Percentiles rank a stretch among this genome's conserved stretches.
Evolutionary conservation across 2,329 filamentous ascomycete genomes (phyloP).

Genomic region (Colletotrichum aenigma): DNA sequence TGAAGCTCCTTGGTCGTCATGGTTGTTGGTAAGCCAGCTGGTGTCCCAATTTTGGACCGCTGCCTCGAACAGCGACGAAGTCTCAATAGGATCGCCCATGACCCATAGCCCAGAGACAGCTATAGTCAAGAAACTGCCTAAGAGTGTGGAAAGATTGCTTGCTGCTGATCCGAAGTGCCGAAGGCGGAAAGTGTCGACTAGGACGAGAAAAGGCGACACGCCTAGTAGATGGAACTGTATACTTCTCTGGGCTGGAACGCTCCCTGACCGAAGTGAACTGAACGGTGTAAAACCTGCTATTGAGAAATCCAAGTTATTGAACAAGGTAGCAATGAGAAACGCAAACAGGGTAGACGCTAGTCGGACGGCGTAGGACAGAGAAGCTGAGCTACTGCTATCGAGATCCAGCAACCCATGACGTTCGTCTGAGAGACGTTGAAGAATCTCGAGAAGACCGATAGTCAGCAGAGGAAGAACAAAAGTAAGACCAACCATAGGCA

Average conservation of each 20-base stretch:
- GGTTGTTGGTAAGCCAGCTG: not conserved
- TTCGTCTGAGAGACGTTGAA: no score
- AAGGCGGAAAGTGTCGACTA: no score
- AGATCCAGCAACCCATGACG: rapidly evolving
- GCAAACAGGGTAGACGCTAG: rapidly evolving
- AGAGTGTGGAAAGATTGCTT: rapidly evolving
- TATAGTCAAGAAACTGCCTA: not conserved
- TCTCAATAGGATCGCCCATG: rapidly evolving
- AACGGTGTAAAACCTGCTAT: not conserved
- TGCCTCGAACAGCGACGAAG: no score
- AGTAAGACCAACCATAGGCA: no score
- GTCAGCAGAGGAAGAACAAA: no score
- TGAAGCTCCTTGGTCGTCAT: rapidly evolving
- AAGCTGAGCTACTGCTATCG: no score
- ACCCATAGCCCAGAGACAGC: not conserved
- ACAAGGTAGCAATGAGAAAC: no score
- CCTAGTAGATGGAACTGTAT: not conserved
- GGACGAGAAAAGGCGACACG: not conserved
- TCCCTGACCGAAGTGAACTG: rapidly evolving
- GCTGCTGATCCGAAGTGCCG: not conserved
- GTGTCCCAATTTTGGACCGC: not conserved
- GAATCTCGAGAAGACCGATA: no score
- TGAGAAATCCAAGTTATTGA: not conserved
- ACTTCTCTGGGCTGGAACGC: rapidly evolving
- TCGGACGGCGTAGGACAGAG: rapidly evolving